These are phyloP conservation scores for Tympanopsis confertula DNA, from an alignment of 2,329 filamentous ascomycete genomes.

Conservation along the genomic window DNA sequence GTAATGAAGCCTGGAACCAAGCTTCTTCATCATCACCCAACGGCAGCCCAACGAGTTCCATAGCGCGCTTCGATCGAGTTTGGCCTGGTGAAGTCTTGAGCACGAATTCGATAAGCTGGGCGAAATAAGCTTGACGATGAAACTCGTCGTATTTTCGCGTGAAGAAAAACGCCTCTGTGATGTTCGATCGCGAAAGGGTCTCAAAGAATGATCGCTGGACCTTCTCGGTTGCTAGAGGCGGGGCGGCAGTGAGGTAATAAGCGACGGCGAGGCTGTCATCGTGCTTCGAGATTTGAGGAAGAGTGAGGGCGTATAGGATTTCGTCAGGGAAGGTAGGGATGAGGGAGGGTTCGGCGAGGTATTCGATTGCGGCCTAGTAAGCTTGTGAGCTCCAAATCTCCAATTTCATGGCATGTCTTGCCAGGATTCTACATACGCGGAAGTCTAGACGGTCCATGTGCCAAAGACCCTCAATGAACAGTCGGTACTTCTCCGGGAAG, in stretches of 20 bases:
- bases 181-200: slow-evolving; percentile 53
- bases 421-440: slow-evolving; percentile 27
- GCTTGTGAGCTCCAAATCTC: slow-evolving; percentile 9
- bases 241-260: slow-evolving; percentile 68
- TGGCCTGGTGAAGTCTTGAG: slow-evolving; percentile 27
- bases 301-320: slow-evolving; percentile 60
- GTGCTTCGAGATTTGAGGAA: slow-evolving; percentile 39
- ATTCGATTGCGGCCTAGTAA: slow-evolving; percentile 53
- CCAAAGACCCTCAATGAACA: slow-evolving; percentile 76
- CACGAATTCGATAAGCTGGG: slow-evolving; percentile 49
- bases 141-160: slow-evolving; percentile 51
- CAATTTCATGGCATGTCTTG: neutral
- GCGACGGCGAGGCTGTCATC: slow-evolving; percentile 60
- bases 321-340: slow-evolving; percentile 75
- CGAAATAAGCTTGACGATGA: slow-evolving; percentile 53
- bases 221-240: slow-evolving; percentile 52
- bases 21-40: slow-evolving; percentile 59
- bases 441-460: slow-evolving; percentile 65
- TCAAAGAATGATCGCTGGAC: slow-evolving; percentile 59
- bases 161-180: slow-evolving; percentile 66
- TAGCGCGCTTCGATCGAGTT: slow-evolving; percentile 39
- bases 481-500: slow-evolving; percentile 65
- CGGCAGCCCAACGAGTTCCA: slow-evolving; percentile 63
- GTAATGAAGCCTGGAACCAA: slow-evolving; percentile 63
- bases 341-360: slow-evolving; percentile 68